Base-by-base conservation (phyloP, 495 filamentous ascomycete species). In the Hypoxylon intermedium region DNA sequence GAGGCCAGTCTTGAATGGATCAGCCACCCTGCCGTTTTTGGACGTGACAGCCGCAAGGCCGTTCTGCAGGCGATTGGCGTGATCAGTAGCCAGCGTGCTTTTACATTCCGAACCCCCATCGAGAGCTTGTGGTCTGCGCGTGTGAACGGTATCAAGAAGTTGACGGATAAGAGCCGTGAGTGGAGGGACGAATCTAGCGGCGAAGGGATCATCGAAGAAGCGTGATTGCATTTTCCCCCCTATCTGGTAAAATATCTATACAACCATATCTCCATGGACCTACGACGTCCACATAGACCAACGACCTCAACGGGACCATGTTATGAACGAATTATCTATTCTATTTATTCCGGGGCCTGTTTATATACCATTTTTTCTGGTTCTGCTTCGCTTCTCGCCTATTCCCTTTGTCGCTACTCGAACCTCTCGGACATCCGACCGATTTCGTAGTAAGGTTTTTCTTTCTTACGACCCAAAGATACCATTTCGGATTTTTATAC, bases 1-100 rank as follows among this genome's bases (percentile, higher is more conserved):
- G 90, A 97, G 69, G 80, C 90, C 7, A 87, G 89, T n/a, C 79
- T 99, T n/a, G 94, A 99, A 72, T 99, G 94, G 94, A 98, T 99
- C 71, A 91, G 88, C 65, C 95, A 99, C 69, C 95, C 94, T 5
- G 93, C 93, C 1, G 90, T 98, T 6, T 99, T 99, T 65, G 85
- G 87, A 19, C 86, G 94, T n/a, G 94, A 99, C 72, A 92, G 89
- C 28, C 84, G 94, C 65, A 99, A 99, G 75, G 91, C 93, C 9
- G 93, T 99, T 1, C 80, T 99, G 12, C 95, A 99, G 70, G 90
- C 91, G 20, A 98, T 99, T 60, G 94, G 94, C 30, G 92, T 97
- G 41, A 96, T 98, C 63, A 93, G 90, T 61, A 93, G 89, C 5
- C 94, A 99, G 73, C 84, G 94, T 15, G 95, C 88, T 6, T 96